phyloP scores from a whole-genome alignment of 768 basidiomycete genomes.

The Porphyrellus cyaneotinctus region DNA sequence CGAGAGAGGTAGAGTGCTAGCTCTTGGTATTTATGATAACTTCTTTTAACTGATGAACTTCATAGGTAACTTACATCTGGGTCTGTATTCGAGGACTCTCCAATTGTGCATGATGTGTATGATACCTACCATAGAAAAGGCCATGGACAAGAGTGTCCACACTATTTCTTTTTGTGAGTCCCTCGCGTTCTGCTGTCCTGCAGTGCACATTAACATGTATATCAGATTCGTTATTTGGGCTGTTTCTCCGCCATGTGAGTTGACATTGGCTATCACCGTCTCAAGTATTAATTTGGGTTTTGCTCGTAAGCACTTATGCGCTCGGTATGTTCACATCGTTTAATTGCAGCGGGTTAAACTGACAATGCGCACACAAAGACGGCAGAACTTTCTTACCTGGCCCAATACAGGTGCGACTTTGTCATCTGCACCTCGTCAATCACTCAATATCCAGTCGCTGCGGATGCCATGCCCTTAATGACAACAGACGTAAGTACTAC shows the following conservation, averaged over 20 bases:
- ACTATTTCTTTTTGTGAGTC: background rate
- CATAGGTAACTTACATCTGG: background rate
- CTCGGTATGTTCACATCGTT: background rate
- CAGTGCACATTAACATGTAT: no score
- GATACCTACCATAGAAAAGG: background rate
- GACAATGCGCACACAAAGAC: no score
- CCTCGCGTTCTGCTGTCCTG: background rate
- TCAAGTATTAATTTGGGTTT: background rate
- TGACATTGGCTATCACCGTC: background rate
- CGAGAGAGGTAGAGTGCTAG: background rate
- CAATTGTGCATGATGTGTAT: background rate
- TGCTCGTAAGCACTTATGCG: background rate
- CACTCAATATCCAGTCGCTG: no score
- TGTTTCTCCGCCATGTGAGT: background rate
- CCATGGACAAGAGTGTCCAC: background rate
- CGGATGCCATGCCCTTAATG: no score
- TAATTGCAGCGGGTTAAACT: background rate
- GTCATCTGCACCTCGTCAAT: no score
- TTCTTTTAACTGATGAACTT: background rate
- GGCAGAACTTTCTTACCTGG: background rate
- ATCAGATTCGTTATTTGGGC: conserved; percentile 4
- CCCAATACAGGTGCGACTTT: background rate
- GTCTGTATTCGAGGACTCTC: background rate
- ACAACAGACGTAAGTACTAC: background rate
- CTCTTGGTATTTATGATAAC: background rate